Percentiles rank a stretch among this genome's conserved stretches.
Evolutionary conservation across 306 rosid species (phyloP).

Genomic region (Trichosanthes truncata): DNA sequence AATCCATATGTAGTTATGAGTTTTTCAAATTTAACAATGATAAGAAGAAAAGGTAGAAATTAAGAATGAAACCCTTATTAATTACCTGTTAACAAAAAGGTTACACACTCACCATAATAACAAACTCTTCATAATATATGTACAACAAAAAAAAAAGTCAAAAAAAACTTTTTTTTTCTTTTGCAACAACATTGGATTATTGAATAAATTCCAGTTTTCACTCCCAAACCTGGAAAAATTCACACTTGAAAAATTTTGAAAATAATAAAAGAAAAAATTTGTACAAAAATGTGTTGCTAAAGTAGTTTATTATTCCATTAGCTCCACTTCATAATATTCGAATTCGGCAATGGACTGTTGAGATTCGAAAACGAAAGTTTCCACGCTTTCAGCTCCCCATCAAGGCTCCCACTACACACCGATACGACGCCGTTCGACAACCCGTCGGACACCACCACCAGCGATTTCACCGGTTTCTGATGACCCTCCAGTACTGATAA

Average conservation of each 20-base stretch:
- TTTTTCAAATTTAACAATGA: no score
- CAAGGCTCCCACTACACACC: slow-evolving; percentile 66
- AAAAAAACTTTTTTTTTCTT: no score
- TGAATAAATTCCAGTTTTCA: neutral
- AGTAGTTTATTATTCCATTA: neutral
- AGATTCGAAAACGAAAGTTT: slow-evolving; percentile 23
- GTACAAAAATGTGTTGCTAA: neutral
- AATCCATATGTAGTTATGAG: no score
- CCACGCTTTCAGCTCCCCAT: slow-evolving; percentile 82
- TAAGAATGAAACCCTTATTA: neutral
- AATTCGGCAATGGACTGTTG: neutral
- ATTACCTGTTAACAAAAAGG: neutral
- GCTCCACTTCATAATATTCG: slow-evolving; percentile 1
- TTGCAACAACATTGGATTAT: neutral
- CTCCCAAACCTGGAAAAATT: neutral
- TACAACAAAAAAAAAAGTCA: no score
- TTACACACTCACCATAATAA: neutral
- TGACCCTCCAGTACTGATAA: slow-evolving; percentile 54
- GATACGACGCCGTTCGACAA: slow-evolving; percentile 30
- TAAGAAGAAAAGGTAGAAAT: neutral
- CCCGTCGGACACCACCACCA: slow-evolving; percentile 31
- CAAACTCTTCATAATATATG: no score
- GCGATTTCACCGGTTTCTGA: slow-evolving; percentile 63
- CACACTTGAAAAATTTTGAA: neutral
- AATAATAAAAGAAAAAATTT: neutral